phyloP scores from a whole-genome alignment of 768 basidiomycete species.

The Sistotremastrum suecicum region DNA sequence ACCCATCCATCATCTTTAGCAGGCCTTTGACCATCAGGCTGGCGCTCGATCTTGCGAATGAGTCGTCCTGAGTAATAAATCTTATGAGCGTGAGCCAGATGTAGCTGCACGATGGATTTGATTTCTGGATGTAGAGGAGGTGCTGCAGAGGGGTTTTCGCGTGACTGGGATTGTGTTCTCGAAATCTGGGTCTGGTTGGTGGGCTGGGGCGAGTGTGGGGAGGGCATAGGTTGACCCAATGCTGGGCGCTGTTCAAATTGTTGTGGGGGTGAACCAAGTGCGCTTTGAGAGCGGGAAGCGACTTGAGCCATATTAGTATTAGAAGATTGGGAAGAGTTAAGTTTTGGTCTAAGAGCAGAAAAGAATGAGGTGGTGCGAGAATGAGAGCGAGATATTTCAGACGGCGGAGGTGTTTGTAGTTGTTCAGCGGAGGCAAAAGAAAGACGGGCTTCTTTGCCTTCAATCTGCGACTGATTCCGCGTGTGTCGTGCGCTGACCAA shows the following conservation, averaged over 20 bases:
- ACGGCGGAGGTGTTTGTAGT: slow-evolving; percentile 16
- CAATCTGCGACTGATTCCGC: too few relatives aligned
- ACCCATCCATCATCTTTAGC: slow-evolving; percentile 67
- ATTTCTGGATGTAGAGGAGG: slow-evolving; percentile 66
- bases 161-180: not conserved
- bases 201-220: not conserved
- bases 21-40: slow-evolving; percentile 57
- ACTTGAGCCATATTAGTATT: too few relatives aligned
- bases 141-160: slow-evolving; percentile 1
- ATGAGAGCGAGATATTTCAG: slow-evolving; percentile 21
- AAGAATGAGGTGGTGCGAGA: slow-evolving; percentile 53
- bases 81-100: slow-evolving; percentile 67
- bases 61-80: slow-evolving; percentile 81
- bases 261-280: slow-evolving; percentile 13
- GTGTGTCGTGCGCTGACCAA: too few relatives aligned
- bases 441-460: too few relatives aligned
- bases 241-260: slow-evolving; percentile 3
- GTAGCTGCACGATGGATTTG: slow-evolving; percentile 61
- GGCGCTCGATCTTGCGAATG: slow-evolving; percentile 61
- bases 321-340: too few relatives aligned
- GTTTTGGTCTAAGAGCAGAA: slow-evolving; percentile 29
- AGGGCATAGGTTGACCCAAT: not conserved
- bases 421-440: not conserved
- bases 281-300: slow-evolving; percentile 19
- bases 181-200: slow-evolving; percentile 4